These are phyloP conservation scores for Chrysosporium queenslandicum DNA, from an alignment of 2,329 filamentous ascomycete species.

Conservation along the genomic window DNA sequence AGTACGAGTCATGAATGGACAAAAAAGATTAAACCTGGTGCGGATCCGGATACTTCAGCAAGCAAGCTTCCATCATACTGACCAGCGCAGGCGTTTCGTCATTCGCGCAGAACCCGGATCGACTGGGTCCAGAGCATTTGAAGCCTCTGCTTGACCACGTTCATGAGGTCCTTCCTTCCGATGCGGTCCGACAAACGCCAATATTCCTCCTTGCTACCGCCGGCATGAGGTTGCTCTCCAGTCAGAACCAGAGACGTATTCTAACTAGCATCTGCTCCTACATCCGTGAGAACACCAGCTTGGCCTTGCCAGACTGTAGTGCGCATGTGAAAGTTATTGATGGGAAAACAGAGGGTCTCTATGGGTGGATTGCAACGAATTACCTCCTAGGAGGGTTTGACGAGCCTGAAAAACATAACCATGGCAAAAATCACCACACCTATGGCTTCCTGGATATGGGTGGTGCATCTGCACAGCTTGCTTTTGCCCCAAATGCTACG, in stretches of 20 bases:
- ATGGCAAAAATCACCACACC: slow-evolving; percentile 82
- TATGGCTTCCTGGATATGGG: slow-evolving; percentile 99
- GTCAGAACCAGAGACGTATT: slow-evolving; percentile 60
- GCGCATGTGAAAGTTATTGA: slow-evolving; percentile 88
- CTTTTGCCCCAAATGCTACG: slow-evolving; percentile 87
- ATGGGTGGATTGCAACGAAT: slow-evolving; percentile 95
- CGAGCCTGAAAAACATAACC: slow-evolving; percentile 58
- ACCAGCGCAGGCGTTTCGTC: slow-evolving; percentile 58
- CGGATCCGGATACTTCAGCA: slow-evolving; percentile 12
- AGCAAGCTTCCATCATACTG: slow-evolving; percentile 3
- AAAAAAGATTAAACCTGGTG: slow-evolving; percentile 85
- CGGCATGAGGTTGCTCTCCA: slow-evolving; percentile 77
- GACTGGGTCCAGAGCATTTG: slow-evolving; percentile 73
- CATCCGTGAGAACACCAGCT: slow-evolving; percentile 63
- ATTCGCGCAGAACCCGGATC: slow-evolving; percentile 65
- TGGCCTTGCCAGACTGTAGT: slow-evolving; percentile 80
- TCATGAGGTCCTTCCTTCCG: slow-evolving; percentile 61
- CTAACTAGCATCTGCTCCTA: slow-evolving; percentile 74
- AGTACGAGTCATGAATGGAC: slow-evolving; percentile 79
- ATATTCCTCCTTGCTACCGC: slow-evolving; percentile 94
- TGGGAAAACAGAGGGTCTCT: slow-evolving; percentile 89
- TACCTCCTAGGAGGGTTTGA: slow-evolving; percentile 91
- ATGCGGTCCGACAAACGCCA: slow-evolving; percentile 72
- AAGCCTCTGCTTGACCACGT: slow-evolving; percentile 72
- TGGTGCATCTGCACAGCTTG: slow-evolving; percentile 92